Evolutionary conservation across 768 basidiomycete genomes (phyloP), one percentile per base, ranked within the genome.

Genomic region (Tulasnella sp.): DNA sequence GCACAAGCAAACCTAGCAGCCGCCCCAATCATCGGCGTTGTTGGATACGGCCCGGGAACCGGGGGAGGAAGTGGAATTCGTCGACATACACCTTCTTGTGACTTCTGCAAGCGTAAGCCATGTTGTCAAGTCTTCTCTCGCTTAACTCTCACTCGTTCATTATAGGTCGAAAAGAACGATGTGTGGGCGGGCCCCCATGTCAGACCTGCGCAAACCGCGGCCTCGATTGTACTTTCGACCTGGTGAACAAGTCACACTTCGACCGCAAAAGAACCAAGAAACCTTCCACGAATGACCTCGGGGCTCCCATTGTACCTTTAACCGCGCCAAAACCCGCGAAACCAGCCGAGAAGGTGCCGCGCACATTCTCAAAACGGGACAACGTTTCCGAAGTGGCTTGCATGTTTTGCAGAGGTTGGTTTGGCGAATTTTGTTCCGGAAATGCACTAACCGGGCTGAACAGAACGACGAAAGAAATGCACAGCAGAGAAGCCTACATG

Each of bases 381-480:
- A 75, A 75, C 44, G 74, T 80, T 9, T 80, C 79, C 12, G 74
- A 80, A 62, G 21, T 80, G 21, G 79, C 79, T 36, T 80, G 79
- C 58, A 76, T 36, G 27, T 80, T 80, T 42, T 80, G 79, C 56
- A 36, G 79, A 76, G 79, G 79, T 75, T 24, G 24, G 48, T 79
- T 24, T 27, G 5, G 36, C 56, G 24, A 78, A n/a, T 44, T 73
- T 46, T n/a, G 36, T 12, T 34, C 18, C 7, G 40, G 44, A 76
- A 42, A 21, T 0, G n/a, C 44, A 21, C 38, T 34, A 48, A 73
- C 31, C 72, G 62, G 16, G 34, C 19, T 36, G 18, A 31, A 68
- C 36, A 80, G 79, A 80, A 34, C 79, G 79, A 34, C 79, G 79
- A n/a, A 80, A 80, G 56, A 80, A 80, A 38, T 80, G 79, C 74